phyloP scores from a whole-genome alignment of 805 yeast genomes.

The Pichia insulana region DNA sequence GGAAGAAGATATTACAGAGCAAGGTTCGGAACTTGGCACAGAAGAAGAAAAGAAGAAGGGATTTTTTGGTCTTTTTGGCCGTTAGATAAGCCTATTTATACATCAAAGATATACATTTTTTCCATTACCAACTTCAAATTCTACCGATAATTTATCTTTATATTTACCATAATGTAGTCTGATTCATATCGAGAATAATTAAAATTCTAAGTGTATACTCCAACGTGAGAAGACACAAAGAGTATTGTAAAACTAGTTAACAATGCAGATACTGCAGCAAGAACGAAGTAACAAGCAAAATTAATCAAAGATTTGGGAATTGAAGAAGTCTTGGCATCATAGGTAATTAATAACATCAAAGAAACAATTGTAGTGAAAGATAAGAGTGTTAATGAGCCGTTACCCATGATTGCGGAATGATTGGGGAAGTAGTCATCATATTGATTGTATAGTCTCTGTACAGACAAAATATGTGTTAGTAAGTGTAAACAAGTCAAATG shows the following conservation, averaged over 20 bases:
- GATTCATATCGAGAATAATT: too few species aligned
- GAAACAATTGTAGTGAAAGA: neutral
- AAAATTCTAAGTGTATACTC: conserved; percentile 24
- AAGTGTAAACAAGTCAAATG: neutral
- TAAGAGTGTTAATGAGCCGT: neutral
- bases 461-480: neutral
- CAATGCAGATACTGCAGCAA: conserved; percentile 17
- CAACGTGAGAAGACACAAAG: conserved; percentile 25
- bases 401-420: conserved; percentile 1
- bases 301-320: neutral
- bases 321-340: conserved; percentile 5
- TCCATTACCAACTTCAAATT: too few species aligned
- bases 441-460: neutral
- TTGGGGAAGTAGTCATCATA: neutral
- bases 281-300: conserved; percentile 10
- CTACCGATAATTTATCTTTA: too few species aligned
- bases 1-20: conserved; percentile 9
- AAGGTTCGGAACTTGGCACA: conserved; percentile 10
- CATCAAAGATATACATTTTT: too few species aligned
- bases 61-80: conserved; percentile 67
- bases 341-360: conserved; percentile 5
- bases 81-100: too few species aligned
- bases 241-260: conserved; percentile 23
- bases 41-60: conserved; percentile 37
- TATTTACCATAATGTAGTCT: too few species aligned